phyloP scores from a whole-genome alignment of 1,139 yeast species.

The Debaryomyces psychrophilus region DNA sequence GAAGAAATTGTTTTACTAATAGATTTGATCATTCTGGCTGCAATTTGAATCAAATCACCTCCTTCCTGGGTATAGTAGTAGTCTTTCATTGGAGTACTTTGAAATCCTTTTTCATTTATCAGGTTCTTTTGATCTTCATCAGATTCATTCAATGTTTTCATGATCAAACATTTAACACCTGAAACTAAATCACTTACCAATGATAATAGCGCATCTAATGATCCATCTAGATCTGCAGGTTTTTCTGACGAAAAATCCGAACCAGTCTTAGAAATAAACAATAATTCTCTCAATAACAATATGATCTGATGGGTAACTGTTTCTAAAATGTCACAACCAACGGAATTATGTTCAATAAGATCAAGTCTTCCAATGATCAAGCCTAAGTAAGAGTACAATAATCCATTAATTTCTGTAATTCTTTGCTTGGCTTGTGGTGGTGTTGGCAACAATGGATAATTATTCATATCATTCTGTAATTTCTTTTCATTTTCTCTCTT shows the following conservation, averaged over 20 bases:
- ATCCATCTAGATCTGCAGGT: constrained; percentile 53
- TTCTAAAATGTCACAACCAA: constrained; percentile 70
- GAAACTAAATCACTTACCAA: constrained; percentile 68
- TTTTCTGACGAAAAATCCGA: constrained; percentile 45
- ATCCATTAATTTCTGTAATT: constrained; percentile 72
- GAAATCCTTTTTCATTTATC: constrained; percentile 11
- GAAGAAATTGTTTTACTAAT: constrained; percentile 55
- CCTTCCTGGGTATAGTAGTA: constrained; percentile 70
- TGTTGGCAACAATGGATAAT: constrained; percentile 45
- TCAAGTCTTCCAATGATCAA: constrained; percentile 73
- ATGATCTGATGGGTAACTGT: constrained; percentile 69
- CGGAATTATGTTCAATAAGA: constrained; percentile 69
- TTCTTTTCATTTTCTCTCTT: constrained; percentile 41
- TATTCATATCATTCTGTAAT: constrained; percentile 43
- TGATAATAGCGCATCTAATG: constrained; percentile 59
- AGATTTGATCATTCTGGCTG: constrained; percentile 65
- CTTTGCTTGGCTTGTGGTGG: constrained; percentile 76
- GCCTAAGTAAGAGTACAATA: constrained; percentile 71
- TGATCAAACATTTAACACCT: constrained; percentile 63
- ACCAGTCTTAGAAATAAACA: constrained; percentile 63
- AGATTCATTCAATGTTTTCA: constrained; percentile 51
- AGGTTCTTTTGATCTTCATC: constrained; percentile 28
- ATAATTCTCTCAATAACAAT: constrained; percentile 61
- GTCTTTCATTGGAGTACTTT: constrained; percentile 18
- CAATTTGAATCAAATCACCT: constrained; percentile 60